phyloP scores from a whole-genome alignment of 441 rosid genomes.

The Gossypium armourianum region DNA sequence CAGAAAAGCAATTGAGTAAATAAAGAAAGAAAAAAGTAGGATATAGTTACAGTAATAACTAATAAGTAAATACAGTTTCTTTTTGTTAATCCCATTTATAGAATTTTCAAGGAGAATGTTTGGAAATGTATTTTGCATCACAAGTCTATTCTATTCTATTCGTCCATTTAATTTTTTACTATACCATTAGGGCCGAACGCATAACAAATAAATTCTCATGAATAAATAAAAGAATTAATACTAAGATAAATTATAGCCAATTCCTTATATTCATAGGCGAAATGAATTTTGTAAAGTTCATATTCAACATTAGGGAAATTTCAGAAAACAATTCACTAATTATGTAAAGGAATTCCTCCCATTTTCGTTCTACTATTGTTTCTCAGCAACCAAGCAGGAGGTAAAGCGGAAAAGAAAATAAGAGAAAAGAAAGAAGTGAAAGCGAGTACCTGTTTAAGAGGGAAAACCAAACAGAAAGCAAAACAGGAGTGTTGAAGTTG shows the following conservation, averaged over 20 bases:
- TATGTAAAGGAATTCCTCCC: neutral
- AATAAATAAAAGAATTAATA: neutral
- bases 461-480: neutral
- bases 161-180: no score
- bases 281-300: neutral
- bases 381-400: slow-evolving; percentile 18
- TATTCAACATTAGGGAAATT: neutral
- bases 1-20: neutral
- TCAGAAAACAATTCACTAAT: neutral
- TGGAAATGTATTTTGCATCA: no score
- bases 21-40: neutral
- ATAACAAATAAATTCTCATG: neutral
- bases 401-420: neutral
- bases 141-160: no score
- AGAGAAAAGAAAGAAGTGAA: neutral
- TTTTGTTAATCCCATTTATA: no score
- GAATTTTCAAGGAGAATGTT: no score
- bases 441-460: neutral
- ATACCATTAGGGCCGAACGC: no score
- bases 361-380: slow-evolving; percentile 10
- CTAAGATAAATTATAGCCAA: neutral
- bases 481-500: neutral
- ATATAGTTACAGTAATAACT: neutral
- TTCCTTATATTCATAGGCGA: neutral
- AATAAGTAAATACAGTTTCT: no score